phyloP scores from a whole-genome alignment of 768 basidiomycete genomes.

The Coprinopsis strossmayeri region DNA sequence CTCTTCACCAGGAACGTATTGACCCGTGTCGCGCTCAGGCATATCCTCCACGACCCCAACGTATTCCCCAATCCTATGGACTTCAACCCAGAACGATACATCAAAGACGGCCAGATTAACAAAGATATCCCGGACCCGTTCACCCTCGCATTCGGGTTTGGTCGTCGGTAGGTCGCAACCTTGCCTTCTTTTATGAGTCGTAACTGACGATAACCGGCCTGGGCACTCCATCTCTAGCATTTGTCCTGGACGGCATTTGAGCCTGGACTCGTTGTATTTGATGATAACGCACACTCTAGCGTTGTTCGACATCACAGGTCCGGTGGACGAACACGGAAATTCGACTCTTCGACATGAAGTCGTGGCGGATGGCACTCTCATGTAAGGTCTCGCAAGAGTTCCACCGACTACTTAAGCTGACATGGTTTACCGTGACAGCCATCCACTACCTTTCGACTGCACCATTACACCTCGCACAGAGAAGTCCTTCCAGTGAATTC shows the following conservation, averaged over 20 bases:
- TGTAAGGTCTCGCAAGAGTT: too few species aligned
- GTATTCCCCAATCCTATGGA: constrained; percentile 24
- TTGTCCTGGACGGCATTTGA: constrained; percentile 20
- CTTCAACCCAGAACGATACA: constrained; percentile 25
- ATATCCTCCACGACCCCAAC: constrained; percentile 27
- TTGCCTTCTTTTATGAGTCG: too few species aligned
- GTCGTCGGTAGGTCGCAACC: constrained; percentile 15
- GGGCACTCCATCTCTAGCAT: constrained; percentile 14
- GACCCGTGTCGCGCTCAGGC: too few species aligned
- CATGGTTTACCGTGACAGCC: too few species aligned
- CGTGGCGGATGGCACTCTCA: too few species aligned
- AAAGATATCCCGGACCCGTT: constrained; percentile 11
- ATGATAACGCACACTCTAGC: constrained; percentile 15
- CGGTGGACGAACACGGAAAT: constrained; percentile 14
- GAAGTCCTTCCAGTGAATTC: too few species aligned
- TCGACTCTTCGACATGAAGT: constrained; percentile 3
- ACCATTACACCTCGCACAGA: too few species aligned
- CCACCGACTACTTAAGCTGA: too few species aligned
- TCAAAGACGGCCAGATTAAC: constrained; percentile 17
- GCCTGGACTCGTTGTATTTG: constrained; percentile 14
- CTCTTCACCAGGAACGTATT: too few species aligned
- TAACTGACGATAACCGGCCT: too few species aligned
- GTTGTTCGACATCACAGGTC: constrained; percentile 15
- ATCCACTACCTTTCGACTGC: too few species aligned
- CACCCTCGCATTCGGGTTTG: constrained; percentile 17